Percentiles rank a stretch among this genome's conserved stretches.
These are phyloP conservation scores for Pyrenophora seminiperda DNA, from an alignment of 2,329 filamentous ascomycete species.

Conservation along the genomic window DNA sequence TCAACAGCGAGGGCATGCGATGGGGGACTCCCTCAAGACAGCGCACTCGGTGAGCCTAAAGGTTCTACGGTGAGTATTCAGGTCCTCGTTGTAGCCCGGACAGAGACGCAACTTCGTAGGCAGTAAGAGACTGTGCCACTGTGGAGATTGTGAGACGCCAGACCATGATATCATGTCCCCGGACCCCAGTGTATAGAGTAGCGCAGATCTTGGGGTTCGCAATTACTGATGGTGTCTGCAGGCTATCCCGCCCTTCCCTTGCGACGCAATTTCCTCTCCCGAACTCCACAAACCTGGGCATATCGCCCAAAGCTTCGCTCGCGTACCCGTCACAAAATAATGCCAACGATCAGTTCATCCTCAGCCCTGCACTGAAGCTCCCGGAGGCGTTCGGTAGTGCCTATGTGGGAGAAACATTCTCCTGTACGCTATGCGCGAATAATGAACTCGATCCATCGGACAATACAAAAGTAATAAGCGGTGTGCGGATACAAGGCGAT, in stretches of 20 bases:
- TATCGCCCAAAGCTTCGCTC: conserved; percentile 65
- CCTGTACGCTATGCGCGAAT: conserved; percentile 94
- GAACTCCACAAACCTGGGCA: conserved; percentile 57
- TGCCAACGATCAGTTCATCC: conserved; percentile 59
- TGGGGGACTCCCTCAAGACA: conserved; percentile 46
- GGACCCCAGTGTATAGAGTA: neutral
- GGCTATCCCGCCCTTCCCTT: conserved; percentile 80
- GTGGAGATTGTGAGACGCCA: neutral
- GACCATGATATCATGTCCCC: neutral
- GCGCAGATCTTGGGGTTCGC: neutral
- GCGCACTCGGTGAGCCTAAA: conserved; percentile 87
- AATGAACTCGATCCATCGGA: conserved; percentile 67
- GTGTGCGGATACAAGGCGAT: conserved; percentile 83
- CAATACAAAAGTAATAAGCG: conserved; percentile 63
- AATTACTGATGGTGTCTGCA: conserved; percentile 44
- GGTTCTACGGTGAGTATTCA: conserved; percentile 72
- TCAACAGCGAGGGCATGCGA: conserved; percentile 47
- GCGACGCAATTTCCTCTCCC: conserved; percentile 71
- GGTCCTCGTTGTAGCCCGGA: neutral
- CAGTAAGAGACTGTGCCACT: too few species aligned
- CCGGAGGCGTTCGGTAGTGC: conserved; percentile 91
- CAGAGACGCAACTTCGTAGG: neutral
- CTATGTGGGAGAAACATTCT: conserved; percentile 94
- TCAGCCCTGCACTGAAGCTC: conserved; percentile 73
- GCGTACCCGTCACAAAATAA: conserved; percentile 66